A percentile compares a stretch with the other conserved stretches of the same genome.
Evolutionary conservation across 176 grass and related monocot species (phyloP).

Genomic region (Bolboschoenus planiculmis): DNA sequence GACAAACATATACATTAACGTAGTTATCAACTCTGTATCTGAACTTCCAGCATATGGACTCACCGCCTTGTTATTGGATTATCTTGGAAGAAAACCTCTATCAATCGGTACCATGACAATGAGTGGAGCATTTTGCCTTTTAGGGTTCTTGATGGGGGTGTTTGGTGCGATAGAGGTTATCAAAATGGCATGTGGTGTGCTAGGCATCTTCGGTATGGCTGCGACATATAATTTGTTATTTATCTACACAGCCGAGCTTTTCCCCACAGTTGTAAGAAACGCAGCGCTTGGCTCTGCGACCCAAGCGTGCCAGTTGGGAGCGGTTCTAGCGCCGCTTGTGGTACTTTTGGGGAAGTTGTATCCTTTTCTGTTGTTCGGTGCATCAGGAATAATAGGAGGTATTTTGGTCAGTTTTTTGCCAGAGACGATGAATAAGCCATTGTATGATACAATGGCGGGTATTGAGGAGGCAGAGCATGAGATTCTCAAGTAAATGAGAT

Average conservation of each 20-base stretch:
- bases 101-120: conserved; percentile 56
- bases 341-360: conserved; percentile 51
- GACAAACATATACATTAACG: conserved; percentile 67
- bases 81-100: conserved; percentile 49
- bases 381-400: conserved; percentile 42
- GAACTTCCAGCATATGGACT: conserved; percentile 63
- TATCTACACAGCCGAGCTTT: conserved; percentile 75
- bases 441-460: conserved; percentile 77
- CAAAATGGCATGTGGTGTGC: conserved; percentile 57
- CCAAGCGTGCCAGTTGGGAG: conserved; percentile 58
- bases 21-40: conserved; percentile 51
- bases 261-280: conserved; percentile 80
- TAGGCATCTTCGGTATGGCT: conserved; percentile 77
- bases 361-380: conserved; percentile 67
- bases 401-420: conserved; percentile 46
- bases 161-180: conserved; percentile 30
- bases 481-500: conserved; percentile 23
- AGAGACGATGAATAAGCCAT: conserved; percentile 68
- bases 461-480: conserved; percentile 54
- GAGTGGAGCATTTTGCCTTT: conserved; percentile 50
- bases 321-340: conserved; percentile 66
- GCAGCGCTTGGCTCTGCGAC: conserved; percentile 47
- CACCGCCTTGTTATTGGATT: conserved; percentile 46
- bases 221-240: conserved; percentile 73
- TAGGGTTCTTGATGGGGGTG: conserved; percentile 30